Percentiles rank a stretch among this genome's conserved stretches.
phyloP scores from a whole-genome alignment of 208 protist species.

The Wallacemonas sp. region DNA sequence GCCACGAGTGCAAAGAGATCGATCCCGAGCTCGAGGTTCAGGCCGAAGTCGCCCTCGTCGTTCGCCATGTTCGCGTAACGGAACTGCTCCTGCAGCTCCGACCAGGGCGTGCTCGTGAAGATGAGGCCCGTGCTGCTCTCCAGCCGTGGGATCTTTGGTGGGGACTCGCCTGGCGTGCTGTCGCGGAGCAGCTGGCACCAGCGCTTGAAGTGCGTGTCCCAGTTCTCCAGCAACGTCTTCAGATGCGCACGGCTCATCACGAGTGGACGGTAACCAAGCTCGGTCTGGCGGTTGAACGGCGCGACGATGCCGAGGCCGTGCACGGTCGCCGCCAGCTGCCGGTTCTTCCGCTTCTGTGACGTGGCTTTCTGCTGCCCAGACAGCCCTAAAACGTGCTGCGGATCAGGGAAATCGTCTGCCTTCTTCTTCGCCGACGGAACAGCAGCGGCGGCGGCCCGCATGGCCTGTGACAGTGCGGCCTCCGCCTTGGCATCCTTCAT shows the following conservation, averaged over 20 bases:
- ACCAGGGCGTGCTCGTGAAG: slow-evolving; percentile 14
- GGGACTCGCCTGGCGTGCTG: neutral
- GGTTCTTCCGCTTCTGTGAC: neutral
- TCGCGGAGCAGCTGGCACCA: neutral
- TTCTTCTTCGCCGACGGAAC: neutral
- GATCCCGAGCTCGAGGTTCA: slow-evolving; percentile 41
- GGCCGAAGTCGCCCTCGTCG: slow-evolving; percentile 54
- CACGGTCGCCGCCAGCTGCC: slow-evolving; percentile 19
- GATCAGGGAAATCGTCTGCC: neutral
- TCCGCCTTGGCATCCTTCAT: neutral
- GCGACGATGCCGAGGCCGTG: slow-evolving; percentile 34
- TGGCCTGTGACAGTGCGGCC: neutral
- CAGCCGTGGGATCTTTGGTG: neutral
- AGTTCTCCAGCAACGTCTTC: slow-evolving; percentile 20
- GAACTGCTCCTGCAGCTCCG: slow-evolving; percentile 33
- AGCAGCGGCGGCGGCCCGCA: neutral
- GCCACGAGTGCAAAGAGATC: slow-evolving; percentile 26
- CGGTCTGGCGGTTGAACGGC: slow-evolving; percentile 33
- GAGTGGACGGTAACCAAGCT: slow-evolving; percentile 43
- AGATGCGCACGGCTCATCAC: slow-evolving; percentile 19
- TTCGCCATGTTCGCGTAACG: slow-evolving; percentile 53
- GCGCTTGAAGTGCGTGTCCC: slow-evolving; percentile 18
- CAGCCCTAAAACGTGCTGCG: neutral
- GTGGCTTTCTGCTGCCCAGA: neutral
- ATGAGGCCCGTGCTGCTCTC: neutral